Evolutionary conservation across 352 stramenopile species (phyloP), one percentile per base, ranked within the genome.

Genomic region (Globisporangium canariense): DNA sequence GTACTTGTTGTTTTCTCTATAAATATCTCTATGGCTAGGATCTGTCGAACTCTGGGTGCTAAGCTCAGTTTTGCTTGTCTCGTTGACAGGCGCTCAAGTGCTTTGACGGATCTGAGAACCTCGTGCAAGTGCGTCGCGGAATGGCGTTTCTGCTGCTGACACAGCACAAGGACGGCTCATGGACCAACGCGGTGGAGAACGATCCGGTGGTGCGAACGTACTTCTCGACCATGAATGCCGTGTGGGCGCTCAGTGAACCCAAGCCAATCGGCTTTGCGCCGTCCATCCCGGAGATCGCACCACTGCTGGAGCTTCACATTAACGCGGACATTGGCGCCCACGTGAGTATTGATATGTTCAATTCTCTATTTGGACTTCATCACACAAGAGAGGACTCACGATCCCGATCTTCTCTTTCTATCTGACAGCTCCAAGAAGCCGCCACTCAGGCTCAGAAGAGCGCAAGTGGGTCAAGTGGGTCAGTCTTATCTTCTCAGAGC

Each of bases 91-190:
- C 86, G 22, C 78, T 94, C 22, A 77, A 76, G 16, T 90, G 81
- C 56, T 92, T 92, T 64, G 80, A 89, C 40, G 78, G 80, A 16
- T 78, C 86, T 1, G 77, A 81, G 58, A 88, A 90, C 65, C 69
- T 92, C 20, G 75, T 91, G 30, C 73, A 79, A 20, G 80, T 91
- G 20, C 83, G 80, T 40, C 83, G 86, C 20, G 86, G 73, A 8
- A 83, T 90, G 60, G 78, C 81, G n/a, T 83, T 87, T 40, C 70
- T 94, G 64, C 58, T 94, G 46, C 55, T 80, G 13, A 68, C 75
- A 10, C 86, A 94, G 67, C 70, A 69, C 5, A 58, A 77, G 4
- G 80, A 91, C 71, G 86, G 86, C 28, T 79, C 71, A 22, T 94
- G 86, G 86, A 60, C 56, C 30, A 49, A 73, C 30, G 28, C 66